These are phyloP conservation scores for Calvatia gigantea DNA, from an alignment of 768 basidiomycete species.

Conservation along the genomic window DNA sequence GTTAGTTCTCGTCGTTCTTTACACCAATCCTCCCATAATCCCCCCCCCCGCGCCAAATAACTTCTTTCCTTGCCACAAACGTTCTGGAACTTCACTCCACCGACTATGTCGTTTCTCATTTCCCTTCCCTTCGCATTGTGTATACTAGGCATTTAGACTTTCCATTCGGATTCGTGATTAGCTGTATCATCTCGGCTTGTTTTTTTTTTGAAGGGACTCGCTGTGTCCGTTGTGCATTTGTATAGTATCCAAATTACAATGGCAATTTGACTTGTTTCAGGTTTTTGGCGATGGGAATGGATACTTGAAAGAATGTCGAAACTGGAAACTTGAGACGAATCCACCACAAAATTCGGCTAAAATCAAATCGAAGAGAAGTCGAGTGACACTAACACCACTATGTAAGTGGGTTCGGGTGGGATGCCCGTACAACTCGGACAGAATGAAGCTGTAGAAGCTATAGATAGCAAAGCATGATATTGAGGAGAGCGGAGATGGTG, in stretches of 20 bases:
- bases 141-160: neutral
- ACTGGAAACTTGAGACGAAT: no score
- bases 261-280: neutral
- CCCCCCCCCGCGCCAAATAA: neutral
- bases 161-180: neutral
- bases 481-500: neutral
- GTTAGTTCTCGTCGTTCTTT: neutral
- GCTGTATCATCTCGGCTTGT: neutral
- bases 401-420: no score
- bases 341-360: no score
- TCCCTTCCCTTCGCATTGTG: neutral
- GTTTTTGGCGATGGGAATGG: no score
- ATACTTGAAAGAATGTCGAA: no score
- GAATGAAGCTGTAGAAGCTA: neutral
- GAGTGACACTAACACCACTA: no score
- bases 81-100: neutral
- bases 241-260: neutral
- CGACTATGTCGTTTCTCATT: neutral
- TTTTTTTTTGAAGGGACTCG: neutral
- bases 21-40: neutral
- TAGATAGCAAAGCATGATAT: neutral
- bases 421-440: neutral
- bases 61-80: no score
- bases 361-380: neutral
- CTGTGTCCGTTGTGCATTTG: neutral